phyloP scores from a whole-genome alignment of 2,329 filamentous ascomycete genomes.

The Pseudogymnoascus sp. region DNA sequence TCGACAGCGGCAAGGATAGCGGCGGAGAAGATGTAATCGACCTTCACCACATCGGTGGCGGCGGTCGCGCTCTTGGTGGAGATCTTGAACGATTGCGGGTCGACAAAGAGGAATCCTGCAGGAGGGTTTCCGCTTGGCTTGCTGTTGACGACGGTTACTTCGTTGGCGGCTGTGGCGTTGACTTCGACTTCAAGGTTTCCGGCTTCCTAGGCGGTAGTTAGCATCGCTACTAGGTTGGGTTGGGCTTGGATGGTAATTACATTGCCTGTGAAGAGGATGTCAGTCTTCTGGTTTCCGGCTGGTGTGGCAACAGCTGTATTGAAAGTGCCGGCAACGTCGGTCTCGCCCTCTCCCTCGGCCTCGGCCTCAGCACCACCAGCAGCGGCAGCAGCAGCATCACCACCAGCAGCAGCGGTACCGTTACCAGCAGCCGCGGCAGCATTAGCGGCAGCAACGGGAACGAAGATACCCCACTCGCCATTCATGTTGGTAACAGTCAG shows the following conservation, averaged over 20 bases:
- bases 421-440: not conserved
- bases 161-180: not conserved
- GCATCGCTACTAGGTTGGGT: not conserved
- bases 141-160: not conserved
- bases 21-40: constrained; percentile 20
- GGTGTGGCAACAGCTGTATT: not conserved
- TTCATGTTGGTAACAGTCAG: constrained; percentile 19
- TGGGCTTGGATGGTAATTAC: not conserved
- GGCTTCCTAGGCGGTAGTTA: constrained; percentile 24
- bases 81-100: constrained; percentile 2
- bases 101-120: not conserved
- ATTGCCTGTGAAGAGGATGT: not conserved
- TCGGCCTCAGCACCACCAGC: not conserved
- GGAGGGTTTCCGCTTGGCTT: not conserved
- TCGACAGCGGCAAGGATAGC: constrained; percentile 26
- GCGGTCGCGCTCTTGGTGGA: constrained; percentile 25
- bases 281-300: not conserved
- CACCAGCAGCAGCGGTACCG: not conserved
- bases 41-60: not conserved
- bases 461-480: constrained; percentile 19
- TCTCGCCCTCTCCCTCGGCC: not conserved
- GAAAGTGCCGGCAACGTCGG: not conserved
- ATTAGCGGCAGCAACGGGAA: not conserved
- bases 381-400: not conserved
- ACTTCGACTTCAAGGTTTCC: constrained; percentile 5